Base-by-base conservation (phyloP, 2,329 filamentous ascomycete species). In the Sarocladium strictum region DNA sequence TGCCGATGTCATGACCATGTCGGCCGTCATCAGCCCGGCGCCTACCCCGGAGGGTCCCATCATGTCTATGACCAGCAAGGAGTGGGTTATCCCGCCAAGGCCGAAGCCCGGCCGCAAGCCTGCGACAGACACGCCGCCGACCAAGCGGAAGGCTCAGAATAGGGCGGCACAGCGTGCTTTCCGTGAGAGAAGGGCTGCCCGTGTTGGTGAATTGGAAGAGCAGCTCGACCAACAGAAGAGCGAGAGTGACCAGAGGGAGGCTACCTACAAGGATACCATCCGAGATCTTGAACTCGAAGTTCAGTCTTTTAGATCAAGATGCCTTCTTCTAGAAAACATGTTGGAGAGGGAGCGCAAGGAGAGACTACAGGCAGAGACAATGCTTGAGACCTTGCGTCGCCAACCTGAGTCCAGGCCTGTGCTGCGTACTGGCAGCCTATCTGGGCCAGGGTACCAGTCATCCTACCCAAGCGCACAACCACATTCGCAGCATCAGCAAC, bases 61-160 rank as follows among this genome's bases (percentile, higher is more conserved):
- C 64, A 69, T 75, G 53, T 81, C 78, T 53, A 83, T 92, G 68
- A 93, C 89, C 33, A 88, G 82, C 63, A 92, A 86, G 69, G 87
- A 93, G 82, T 94, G 89, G 89, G 80, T 93, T 23, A 85, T 94
- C 43, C 89, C 89, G 23, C 89, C 89, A 26, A 81, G 89, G 57
- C 89, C 89, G 47, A 93, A 92, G 76, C 93, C 94, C 21, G 93
- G 93, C 50, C 85, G 93, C 62, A 97, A 97, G 77, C 92, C 93
- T 2, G 90, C 90, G 47, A 95, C 90, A 33, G 92, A 97, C 66
- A 95, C 92, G 53, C 91, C 92, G 14, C 89, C 89, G 1, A 96
- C 91, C 41, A 96, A 96, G 74, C 84, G 94, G 60, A 95, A 97
- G 76, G 89, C 90, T 1, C 94, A 97, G 73, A 97, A 97, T 69